Evolutionary conservation across 192 early-diverging fungal species (phyloP), one percentile per base, ranked within the genome.

Genomic region (Umbelopsis isabellina): DNA sequence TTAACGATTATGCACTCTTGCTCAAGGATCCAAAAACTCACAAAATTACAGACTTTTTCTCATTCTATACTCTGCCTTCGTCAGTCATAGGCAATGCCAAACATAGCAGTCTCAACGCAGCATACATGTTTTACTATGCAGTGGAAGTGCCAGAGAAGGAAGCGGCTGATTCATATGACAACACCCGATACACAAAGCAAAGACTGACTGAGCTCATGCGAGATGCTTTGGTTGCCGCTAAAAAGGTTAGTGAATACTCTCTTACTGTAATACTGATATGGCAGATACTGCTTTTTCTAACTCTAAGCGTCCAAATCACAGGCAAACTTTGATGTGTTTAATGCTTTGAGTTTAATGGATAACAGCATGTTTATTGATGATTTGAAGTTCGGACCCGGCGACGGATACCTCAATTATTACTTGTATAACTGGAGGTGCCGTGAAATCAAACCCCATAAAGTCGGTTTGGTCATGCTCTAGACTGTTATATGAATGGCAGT

Each of bases 21-120:
- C 46, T 69, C 37, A 49, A 72, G 87, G 83, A 87, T 49, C 82
- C 79, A 65, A 79, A 72, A 72, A 88, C 73, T 71, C 85, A 88
- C 44, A 79, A 86, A 49, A 80, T 99, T 68, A 91, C 91, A 2
- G 93, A 98, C 72, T 95, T 99, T 72, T 84, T 94, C 67, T 95
- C 95, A 6, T 99, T 97, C 84, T 99, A 98, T 83, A 90, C 88
- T 72, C 85, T 99, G 47, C 93, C 97, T n/a, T 97, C 95, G 53
- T 87, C 91, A 2, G 93, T 95, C 27, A 92, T 97, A 65, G 90
- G 89, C 74, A 78, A 93, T 77, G 78, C 86, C 23, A 84, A 77
- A 23, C 90, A 97, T 79, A 83, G 78, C 55, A 85, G 83, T 22
- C 79, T 99, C 72, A 89, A 94, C 65, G 97, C 97, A 0, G 96